phyloP scores from a whole-genome alignment of 768 basidiomycete species.

The Crucibulum laeve region DNA sequence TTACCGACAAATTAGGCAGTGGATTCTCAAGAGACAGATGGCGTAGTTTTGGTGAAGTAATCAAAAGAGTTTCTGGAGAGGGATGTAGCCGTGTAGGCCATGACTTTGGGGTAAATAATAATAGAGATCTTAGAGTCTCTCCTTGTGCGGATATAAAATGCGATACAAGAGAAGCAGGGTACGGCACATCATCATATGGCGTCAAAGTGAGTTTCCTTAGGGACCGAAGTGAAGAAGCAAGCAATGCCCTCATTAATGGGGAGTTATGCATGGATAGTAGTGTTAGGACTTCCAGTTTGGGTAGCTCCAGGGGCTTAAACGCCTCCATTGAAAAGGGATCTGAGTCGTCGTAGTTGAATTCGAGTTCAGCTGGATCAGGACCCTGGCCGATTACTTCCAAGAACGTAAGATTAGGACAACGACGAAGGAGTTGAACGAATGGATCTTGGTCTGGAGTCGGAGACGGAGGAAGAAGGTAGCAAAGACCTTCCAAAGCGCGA shows the following conservation, averaged over 20 bases:
- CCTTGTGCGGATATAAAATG: constrained; percentile 62
- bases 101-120: constrained; percentile 64
- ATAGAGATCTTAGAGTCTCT: constrained; percentile 48
- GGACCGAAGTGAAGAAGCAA: constrained; percentile 56
- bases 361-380: constrained; percentile 48
- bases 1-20: constrained; percentile 44
- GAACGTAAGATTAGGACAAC: constrained; percentile 53
- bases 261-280: constrained; percentile 67
- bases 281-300: constrained; percentile 52
- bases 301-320: constrained; percentile 47
- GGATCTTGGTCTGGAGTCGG: constrained; percentile 43
- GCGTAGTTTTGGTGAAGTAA: constrained; percentile 48
- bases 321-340: constrained; percentile 23
- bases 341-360: constrained; percentile 22
- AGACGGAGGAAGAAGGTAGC: constrained; percentile 36
- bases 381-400: constrained; percentile 62
- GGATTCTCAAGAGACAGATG: constrained; percentile 73
- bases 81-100: constrained; percentile 61
- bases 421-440: constrained; percentile 52
- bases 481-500: constrained; percentile 49
- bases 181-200: constrained; percentile 67
- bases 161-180: constrained; percentile 52
- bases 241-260: constrained; percentile 54
- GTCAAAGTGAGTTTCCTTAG: constrained; percentile 65
- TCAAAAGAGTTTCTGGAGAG: constrained; percentile 44